phyloP scores from a whole-genome alignment of 2,329 filamentous ascomycete species.

The Mariannaea sp. region DNA sequence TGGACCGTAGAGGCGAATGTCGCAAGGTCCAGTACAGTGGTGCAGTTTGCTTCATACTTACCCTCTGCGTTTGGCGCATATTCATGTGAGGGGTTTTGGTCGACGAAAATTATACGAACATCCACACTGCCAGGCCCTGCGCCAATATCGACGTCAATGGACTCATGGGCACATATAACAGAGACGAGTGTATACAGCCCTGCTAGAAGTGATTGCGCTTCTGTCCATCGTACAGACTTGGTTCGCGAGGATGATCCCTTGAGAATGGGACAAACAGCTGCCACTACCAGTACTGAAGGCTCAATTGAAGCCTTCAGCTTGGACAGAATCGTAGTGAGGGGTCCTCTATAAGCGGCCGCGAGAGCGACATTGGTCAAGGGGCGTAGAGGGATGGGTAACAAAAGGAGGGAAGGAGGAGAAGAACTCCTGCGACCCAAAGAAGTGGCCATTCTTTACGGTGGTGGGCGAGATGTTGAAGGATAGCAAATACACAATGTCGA shows the following conservation, averaged over 20 bases:
- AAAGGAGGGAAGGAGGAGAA: slow-evolving; percentile 50
- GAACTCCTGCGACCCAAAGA: not conserved
- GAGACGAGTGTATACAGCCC: slow-evolving; percentile 79
- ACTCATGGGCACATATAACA: slow-evolving; percentile 67
- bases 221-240: slow-evolving; percentile 62
- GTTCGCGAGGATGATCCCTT: slow-evolving; percentile 49
- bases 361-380: slow-evolving; percentile 58
- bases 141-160: slow-evolving; percentile 62
- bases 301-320: slow-evolving; percentile 46
- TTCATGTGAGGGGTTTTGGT: slow-evolving; percentile 54
- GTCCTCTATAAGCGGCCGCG: slow-evolving; percentile 62
- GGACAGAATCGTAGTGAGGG: slow-evolving; percentile 59
- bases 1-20: slow-evolving; percentile 59
- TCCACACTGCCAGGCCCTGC: slow-evolving; percentile 71
- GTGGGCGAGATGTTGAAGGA: too few species aligned
- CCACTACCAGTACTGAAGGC: slow-evolving; percentile 53
- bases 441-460: too few species aligned
- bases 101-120: slow-evolving; percentile 73
- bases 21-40: slow-evolving; percentile 54
- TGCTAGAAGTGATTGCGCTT: slow-evolving; percentile 75
- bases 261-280: slow-evolving; percentile 67
- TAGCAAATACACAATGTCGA: too few species aligned
- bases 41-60: slow-evolving; percentile 50
- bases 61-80: slow-evolving; percentile 43
- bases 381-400: slow-evolving; percentile 67